A percentile compares a stretch with the other conserved stretches of the same genome.
phyloP scores from a whole-genome alignment of 2,329 filamentous ascomycete genomes.

The Cercospora sojina region DNA sequence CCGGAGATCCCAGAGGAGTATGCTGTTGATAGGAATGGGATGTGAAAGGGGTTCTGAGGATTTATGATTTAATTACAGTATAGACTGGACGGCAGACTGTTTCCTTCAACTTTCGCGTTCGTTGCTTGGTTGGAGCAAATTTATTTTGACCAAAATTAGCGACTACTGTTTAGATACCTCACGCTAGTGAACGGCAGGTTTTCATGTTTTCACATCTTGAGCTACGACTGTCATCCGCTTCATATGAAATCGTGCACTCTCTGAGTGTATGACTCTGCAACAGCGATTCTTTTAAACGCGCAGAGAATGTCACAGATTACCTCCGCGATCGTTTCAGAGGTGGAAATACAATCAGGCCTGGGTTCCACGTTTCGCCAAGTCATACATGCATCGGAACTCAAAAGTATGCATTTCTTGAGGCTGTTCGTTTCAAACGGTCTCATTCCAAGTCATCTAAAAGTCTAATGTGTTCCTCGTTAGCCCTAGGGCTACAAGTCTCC shows the following conservation, averaged over 20 bases:
- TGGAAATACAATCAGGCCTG: not conserved
- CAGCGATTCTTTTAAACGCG: not conserved
- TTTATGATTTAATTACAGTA: not conserved
- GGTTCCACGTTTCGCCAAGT: not conserved
- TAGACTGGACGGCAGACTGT: not conserved
- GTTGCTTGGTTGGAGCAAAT: not conserved
- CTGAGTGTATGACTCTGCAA: not conserved
- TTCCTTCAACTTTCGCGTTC: not conserved
- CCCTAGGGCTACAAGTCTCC: not conserved
- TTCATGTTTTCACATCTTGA: not conserved
- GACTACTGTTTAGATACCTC: not conserved
- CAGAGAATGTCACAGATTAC: not conserved
- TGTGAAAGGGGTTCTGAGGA: not conserved
- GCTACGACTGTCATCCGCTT: not conserved
- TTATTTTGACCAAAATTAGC: not conserved
- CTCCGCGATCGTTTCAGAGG: not conserved
- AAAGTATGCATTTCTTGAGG: not conserved
- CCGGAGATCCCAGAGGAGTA: slow-evolving; percentile 32
- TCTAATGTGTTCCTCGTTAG: not conserved
- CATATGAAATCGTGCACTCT: not conserved
- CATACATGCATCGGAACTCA: not conserved
- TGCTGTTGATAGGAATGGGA: slow-evolving; percentile 9
- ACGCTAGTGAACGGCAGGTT: not conserved
- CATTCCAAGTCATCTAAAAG: not conserved
- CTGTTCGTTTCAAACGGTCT: not conserved